These are phyloP conservation scores for Euphorbia tirucalli DNA, from an alignment of 345 rosid genomes.

Conservation along the genomic window DNA sequence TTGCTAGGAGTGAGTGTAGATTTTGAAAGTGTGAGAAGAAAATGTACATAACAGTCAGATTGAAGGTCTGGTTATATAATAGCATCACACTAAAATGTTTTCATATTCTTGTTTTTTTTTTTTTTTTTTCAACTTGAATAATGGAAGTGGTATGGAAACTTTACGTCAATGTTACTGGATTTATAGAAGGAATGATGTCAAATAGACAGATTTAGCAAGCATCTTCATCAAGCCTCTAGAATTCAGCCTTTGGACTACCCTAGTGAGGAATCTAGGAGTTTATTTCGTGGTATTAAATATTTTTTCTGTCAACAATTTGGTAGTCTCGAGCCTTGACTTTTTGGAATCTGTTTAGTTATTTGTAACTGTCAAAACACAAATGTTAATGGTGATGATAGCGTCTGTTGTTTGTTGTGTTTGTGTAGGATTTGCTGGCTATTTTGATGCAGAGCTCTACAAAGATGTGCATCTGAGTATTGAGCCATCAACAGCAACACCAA, in stretches of 20 bases:
- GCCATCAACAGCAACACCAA: slow-evolving; percentile 86
- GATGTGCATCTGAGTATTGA: slow-evolving; percentile 97
- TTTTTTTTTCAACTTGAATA: neutral
- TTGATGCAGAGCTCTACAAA: slow-evolving; percentile 84
- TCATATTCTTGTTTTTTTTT: neutral
- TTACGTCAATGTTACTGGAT: neutral
- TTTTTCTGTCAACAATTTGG: neutral
- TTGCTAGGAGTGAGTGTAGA: neutral
- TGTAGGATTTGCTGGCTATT: slow-evolving; percentile 92
- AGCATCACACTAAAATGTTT: too few relatives aligned
- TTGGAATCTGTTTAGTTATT: neutral
- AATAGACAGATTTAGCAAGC: neutral
- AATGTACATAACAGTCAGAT: neutral
- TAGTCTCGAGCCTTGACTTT: neutral
- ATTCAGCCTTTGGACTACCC: neutral
- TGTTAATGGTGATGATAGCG: neutral
- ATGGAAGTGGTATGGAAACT: neutral
- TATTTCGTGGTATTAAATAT: neutral
- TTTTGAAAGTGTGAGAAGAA: neutral
- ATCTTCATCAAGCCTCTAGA: neutral
- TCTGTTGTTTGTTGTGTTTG: neutral
- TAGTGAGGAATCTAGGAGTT: neutral
- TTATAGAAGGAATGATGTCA: neutral
- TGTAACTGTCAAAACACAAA: neutral
- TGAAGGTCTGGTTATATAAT: too few relatives aligned